Evolutionary conservation across 345 rosid genomes (phyloP), one percentile per base, ranked within the genome.

Genomic region (Euclidium syriacum): DNA sequence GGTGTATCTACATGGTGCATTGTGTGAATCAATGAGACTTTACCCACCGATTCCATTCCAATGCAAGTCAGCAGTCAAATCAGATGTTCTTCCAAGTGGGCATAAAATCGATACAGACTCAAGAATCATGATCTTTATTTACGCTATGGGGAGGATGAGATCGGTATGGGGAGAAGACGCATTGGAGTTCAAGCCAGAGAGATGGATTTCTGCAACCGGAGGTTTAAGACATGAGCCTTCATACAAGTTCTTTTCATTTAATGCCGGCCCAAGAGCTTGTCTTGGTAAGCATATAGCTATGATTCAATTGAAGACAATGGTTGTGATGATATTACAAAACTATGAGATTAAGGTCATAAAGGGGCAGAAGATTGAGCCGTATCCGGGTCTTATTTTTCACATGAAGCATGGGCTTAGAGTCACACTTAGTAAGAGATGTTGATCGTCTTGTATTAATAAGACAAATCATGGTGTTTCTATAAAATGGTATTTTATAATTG

Each of bases 1-100:
- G 42, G 70, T 71, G 29, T 67, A 67, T 33, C 44, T 67, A 23
- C 80, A 68, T 10, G 80, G 53, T 0, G 71, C 77, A 20, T 44
- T 76, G 36, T 64, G 67, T 16, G 80, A 72, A 48, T 36, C 77
- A 12, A 20, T 76, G 58, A 67, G 77, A 22, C 71, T 76, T 3
- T 72, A 55, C 64, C 80, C 77, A 10, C 62, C 74, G 5, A 51
- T 63, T 27, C 74, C 74, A 0, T 27, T 72, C 18, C 22, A 71
- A 15, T 33, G 59, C 9, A 57, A 55, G 52, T 38, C 53, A 7
- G 15, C 68, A 8, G 18, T 52, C 6, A 19, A 52, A 52, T 47
- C 26, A 1, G 80, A 72, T 55, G 53, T 59, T 6, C 77, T 76
- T 33, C 71, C 77, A 12, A 76, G 74, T 22, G 74, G 77, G n/a